These are phyloP conservation scores for Calycina herbarum DNA, from an alignment of 2,329 filamentous ascomycete genomes.

Conservation along the genomic window DNA sequence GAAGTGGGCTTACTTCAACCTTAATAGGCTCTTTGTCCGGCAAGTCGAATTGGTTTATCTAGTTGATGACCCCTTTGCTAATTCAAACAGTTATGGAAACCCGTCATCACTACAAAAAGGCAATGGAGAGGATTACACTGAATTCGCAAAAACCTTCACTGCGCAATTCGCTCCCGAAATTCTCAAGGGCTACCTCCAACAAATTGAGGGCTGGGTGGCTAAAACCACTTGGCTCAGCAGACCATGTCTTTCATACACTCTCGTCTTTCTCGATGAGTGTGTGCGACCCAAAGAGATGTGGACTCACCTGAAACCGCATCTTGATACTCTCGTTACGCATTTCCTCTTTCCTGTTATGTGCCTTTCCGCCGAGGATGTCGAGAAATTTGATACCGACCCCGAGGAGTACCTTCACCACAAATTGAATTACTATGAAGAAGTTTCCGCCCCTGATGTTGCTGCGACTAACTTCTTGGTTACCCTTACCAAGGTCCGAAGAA, in stretches of 20 bases:
- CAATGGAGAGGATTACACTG: constrained; percentile 73
- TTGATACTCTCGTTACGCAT: constrained; percentile 90
- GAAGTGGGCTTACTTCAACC: constrained; percentile 98
- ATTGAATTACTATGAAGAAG: constrained; percentile 96
- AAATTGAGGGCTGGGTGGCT: constrained; percentile 97
- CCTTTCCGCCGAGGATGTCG: constrained; percentile 86
- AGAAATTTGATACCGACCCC: constrained; percentile 91
- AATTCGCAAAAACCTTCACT: constrained; percentile 89
- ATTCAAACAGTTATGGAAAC: constrained; percentile 75
- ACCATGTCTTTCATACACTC: constrained; percentile 86
- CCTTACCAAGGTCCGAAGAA: constrained; percentile 89
- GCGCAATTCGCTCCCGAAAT: constrained; percentile 93
- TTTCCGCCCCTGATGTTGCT: constrained; percentile 90
- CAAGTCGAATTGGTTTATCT: constrained; percentile 43
- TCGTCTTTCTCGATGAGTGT: constrained; percentile 95
- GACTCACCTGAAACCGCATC: constrained; percentile 88
- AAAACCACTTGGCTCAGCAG: constrained; percentile 95
- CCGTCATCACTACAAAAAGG: constrained; percentile 70
- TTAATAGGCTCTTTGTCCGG: constrained; percentile 94
- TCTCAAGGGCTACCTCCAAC: constrained; percentile 86
- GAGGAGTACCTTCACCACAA: constrained; percentile 97
- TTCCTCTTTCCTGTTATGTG: constrained; percentile 95
- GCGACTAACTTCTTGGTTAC: constrained; percentile 96
- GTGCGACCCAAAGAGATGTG: constrained; percentile 98
- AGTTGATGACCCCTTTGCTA: constrained; percentile 8